Evolutionary conservation across 345 rosid species (phyloP).

Genomic region (Moricandia arvensis): DNA sequence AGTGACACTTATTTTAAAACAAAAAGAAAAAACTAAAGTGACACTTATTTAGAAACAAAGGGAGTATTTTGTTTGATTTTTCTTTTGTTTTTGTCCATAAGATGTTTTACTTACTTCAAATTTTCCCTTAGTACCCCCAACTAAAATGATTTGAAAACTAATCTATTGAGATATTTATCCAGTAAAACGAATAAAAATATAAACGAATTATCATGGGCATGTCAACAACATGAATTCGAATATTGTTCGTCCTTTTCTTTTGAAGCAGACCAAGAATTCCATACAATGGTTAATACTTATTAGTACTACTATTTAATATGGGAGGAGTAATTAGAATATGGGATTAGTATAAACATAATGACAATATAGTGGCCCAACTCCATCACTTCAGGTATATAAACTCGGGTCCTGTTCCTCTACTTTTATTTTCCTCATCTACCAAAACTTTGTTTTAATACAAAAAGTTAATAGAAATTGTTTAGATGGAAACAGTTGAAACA

Average conservation of each 20-base stretch:
- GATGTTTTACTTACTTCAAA: background rate
- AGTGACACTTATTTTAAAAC: too few species aligned
- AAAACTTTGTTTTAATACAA: background rate
- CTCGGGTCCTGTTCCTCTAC: slow-evolving; percentile 16
- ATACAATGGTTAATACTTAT: background rate
- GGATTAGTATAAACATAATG: slow-evolving; percentile 24
- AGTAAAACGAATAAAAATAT: too few species aligned
- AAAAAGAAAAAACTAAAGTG: too few species aligned
- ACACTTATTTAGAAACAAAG: too few species aligned
- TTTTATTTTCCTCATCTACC: slow-evolving; percentile 17
- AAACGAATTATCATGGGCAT: background rate
- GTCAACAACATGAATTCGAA: background rate
- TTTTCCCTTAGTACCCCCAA: background rate
- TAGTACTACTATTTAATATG: background rate
- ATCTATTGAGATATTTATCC: background rate
- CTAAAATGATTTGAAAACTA: background rate
- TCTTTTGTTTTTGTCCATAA: background rate
- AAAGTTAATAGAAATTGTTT: background rate
- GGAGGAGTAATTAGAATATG: slow-evolving; percentile 13
- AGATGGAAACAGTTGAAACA: slow-evolving; percentile 8
- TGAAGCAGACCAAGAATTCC: background rate
- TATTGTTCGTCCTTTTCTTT: background rate
- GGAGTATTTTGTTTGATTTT: too few species aligned
- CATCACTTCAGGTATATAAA: slow-evolving; percentile 21
- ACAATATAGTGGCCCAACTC: slow-evolving; percentile 32